Evolutionary conservation across 2,329 filamentous ascomycete species (phyloP), one percentile per base, ranked within the genome.

Genomic region (Penicillium sp.): DNA sequence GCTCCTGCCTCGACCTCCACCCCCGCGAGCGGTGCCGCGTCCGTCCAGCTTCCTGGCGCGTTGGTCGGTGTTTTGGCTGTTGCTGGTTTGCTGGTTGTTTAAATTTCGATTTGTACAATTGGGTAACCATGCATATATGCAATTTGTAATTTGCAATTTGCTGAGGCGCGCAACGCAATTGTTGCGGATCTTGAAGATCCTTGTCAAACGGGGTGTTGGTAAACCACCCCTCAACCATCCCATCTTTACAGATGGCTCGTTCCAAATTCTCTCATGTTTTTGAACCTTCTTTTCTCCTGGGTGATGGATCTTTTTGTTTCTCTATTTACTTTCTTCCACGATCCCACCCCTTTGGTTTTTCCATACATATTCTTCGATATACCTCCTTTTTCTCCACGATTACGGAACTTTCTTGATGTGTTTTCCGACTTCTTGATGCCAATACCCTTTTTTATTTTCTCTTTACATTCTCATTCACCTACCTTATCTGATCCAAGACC

Each of bases 11-110:
- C 64, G 13, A 46, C 64, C n/a, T 37, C 52, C 7, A 30, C 54
- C 7, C 52, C 60, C 2, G 43, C 56, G 3, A 60, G 54, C 43
- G 63, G 59, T 47, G 64, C 59, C 46, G 52, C 55, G 15, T 58
- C 66, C 10, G 54, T 52, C 27, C 59, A 65, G 46, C 24, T 66
- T 18, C 56, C 67, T 10, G 63, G 64, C 21, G 61, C 56, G 21
- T 45, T 71, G 51, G 63, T 61, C 26, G 69, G 67, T 56, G 68
- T 58, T 3, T 42, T 67, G 30, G 69, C 65, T 37, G 56, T 67
- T 34, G 67, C 64, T n/a, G 69, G 68, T 18, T 42, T 70, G 23
- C 48, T 67, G n/a, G 46, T 74, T 55, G 58, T 72, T 34, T 75
- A 69, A 61, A 27, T 10, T 27, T 13, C 24, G 7, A n/a, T 30